Evolutionary conservation across 1,139 yeast genomes (phyloP), one percentile per base, ranked within the genome.

Genomic region (Zygoascus meyerae): DNA sequence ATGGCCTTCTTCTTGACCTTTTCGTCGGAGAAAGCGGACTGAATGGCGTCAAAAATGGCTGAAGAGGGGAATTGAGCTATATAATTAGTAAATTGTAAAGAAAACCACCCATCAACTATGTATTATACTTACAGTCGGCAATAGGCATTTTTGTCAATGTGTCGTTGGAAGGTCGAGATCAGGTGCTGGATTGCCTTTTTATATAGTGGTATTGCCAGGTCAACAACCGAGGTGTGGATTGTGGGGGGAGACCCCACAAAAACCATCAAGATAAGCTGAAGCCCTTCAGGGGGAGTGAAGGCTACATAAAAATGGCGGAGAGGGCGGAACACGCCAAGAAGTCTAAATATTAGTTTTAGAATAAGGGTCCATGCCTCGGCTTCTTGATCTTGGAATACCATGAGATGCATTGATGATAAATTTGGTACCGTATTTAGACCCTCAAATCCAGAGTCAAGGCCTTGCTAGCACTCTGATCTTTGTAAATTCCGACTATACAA

Each of bases 401-500:
- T 21, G 26, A 7, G 26, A 21, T 21, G 26, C 7, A 7, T 5
- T 7, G 26, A 21, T 7, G 26, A 21, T 21, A 4, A 21, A 4
- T 21, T n/a, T n/a, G n/a, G n/a, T n/a, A n/a, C n/a, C n/a, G n/a
- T n/a, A n/a, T n/a, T 21, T 21, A 21, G 26, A 21, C 48, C 18
- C 60, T 46, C 39, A 62, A 49, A 46, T 61, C 64, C 35, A 61
- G 38, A n/a, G 63, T 61, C 33, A 92, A 73, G 0, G 94, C 83
- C 55, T 75, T 77, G 2, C 96, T 86, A 45, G 87, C 75, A 14
- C 72, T 71, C 59, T 86, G 96, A 56, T 89, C 95, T 52, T 96
- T 74, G 68, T 86, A 92, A 42, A 92, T 90, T 26, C 98, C 99
- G 5, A 94, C 96, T 51, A 92, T 71, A 0, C 95, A 83, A 61